A percentile compares a stretch with the other conserved stretches of the same genome.
phyloP scores from a whole-genome alignment of 257 asterid species.

The Voacanga thouarsii region DNA sequence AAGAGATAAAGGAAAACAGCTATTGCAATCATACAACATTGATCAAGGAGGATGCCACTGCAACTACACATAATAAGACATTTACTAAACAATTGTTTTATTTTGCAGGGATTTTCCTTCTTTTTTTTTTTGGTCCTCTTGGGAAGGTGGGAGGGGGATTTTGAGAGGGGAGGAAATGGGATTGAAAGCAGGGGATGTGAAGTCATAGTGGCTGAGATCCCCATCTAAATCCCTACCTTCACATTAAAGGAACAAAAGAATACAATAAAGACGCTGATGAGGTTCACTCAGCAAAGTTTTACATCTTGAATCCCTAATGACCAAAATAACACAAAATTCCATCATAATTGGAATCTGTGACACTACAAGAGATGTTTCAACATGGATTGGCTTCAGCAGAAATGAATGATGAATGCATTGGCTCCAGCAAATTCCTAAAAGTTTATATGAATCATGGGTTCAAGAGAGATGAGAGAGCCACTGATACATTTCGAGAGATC shows the following conservation, averaged over 20 bases:
- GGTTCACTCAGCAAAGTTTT: neutral
- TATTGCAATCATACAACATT: no score
- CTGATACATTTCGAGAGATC: conserved; percentile 60
- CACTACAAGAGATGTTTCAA: neutral
- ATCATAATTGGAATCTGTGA: neutral
- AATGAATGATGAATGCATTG: neutral
- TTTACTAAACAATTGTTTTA: no score
- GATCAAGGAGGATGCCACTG: no score
- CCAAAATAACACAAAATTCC: neutral
- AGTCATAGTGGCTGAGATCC: no score
- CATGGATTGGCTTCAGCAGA: neutral
- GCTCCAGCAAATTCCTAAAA: no score
- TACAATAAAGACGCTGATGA: neutral
- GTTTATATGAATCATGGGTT: neutral
- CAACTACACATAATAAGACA: no score
- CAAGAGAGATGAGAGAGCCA: conserved; percentile 49
- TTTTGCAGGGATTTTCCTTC: no score
- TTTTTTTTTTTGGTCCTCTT: no score
- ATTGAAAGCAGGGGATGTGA: neutral
- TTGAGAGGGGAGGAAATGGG: neutral
- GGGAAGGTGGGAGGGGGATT: no score
- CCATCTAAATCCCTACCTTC: neutral
- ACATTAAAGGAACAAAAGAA: neutral
- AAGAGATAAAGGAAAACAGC: no score
- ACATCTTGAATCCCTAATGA: neutral